Evolutionary conservation across 208 protist genomes (phyloP), one percentile per base, ranked within the genome.

Genomic region (Angomonas desouzai): DNA sequence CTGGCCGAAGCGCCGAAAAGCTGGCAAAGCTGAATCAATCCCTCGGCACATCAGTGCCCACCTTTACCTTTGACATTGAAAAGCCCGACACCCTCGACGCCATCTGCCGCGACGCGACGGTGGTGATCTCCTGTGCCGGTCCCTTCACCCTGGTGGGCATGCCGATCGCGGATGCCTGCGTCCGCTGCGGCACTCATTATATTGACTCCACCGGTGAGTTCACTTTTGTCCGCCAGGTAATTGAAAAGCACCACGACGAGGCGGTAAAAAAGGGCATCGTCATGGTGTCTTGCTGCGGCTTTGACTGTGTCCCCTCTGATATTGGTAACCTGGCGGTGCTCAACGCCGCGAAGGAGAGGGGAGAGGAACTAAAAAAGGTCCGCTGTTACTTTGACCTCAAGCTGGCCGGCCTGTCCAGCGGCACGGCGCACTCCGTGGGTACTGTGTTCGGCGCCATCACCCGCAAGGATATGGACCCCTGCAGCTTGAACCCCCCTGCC

Each of bases 121-220:
- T 90, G 29, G 57, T 96, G 1, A 68, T 97, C 47, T 70, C 78
- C 27, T 85, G 78, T 48, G 83, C 80, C 11, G 94, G 94, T 10
- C 94, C 94, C 10, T 97, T 95, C 65, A 78, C 62, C n/a, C 22
- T 62, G 9, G 61, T 87, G 20, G 94, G 94, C 47, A 90, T 87
- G 79, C 79, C 81, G 2, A 73, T 97, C 22, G 86, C 97, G 33
- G 79, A 94, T 20, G 82, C 89, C 13, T 97, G 94, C 51, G 48
- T 97, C 36, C 81, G 78, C 27, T 72, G 73, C 51, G 59, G 67
- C 18, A 91, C 82, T 3, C 83, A 97, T 74, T 97, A 97, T 69
- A 69, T 96, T 38, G 94, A 98, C 77, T 92, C 87, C 47, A 98
- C 89, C 10, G 94, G 94, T 28, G 94, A 98, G 74, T 79, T 79